phyloP scores from a whole-genome alignment of 352 stramenopile species.

The Phytophthora ramorum region DNA sequence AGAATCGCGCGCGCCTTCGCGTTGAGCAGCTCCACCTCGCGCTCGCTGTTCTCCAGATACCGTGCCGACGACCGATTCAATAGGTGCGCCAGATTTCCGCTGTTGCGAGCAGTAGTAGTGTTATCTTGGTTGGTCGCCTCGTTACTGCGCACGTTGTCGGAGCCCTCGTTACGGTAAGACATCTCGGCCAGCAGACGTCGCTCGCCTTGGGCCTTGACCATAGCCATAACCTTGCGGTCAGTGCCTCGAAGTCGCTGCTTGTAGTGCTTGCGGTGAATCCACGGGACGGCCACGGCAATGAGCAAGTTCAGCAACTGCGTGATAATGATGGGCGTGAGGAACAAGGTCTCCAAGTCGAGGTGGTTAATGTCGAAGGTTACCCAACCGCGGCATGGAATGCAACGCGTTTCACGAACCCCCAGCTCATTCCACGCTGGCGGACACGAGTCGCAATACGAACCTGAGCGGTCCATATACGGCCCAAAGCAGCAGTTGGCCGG shows the following conservation, averaged over 20 bases:
- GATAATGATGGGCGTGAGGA: slow-evolving; percentile 86
- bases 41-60: slow-evolving; percentile 72
- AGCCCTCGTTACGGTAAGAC: slow-evolving; percentile 48
- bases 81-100: slow-evolving; percentile 40
- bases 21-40: slow-evolving; percentile 71
- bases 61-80: slow-evolving; percentile 72
- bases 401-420: slow-evolving; percentile 48
- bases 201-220: slow-evolving; percentile 73
- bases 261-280: slow-evolving; percentile 78
- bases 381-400: slow-evolving; percentile 72
- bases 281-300: slow-evolving; percentile 73
- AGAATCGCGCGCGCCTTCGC: slow-evolving; percentile 73
- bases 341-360: slow-evolving; percentile 80
- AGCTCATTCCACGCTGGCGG: slow-evolving; percentile 67
- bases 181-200: slow-evolving; percentile 69
- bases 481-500: slow-evolving; percentile 86
- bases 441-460: slow-evolving; percentile 57
- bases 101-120: slow-evolving; percentile 11
- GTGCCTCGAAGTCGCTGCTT: slow-evolving; percentile 61
- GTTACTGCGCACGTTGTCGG: slow-evolving; percentile 1
- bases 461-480: slow-evolving; percentile 66
- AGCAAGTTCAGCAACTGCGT: slow-evolving; percentile 79
- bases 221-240: slow-evolving; percentile 66
- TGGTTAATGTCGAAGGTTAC: slow-evolving; percentile 88
- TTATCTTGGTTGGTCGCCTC: slow-evolving; percentile 3